Evolutionary conservation across 169 alveolate species (phyloP).

Genomic region (Perkinsus chesapeaki): DNA sequence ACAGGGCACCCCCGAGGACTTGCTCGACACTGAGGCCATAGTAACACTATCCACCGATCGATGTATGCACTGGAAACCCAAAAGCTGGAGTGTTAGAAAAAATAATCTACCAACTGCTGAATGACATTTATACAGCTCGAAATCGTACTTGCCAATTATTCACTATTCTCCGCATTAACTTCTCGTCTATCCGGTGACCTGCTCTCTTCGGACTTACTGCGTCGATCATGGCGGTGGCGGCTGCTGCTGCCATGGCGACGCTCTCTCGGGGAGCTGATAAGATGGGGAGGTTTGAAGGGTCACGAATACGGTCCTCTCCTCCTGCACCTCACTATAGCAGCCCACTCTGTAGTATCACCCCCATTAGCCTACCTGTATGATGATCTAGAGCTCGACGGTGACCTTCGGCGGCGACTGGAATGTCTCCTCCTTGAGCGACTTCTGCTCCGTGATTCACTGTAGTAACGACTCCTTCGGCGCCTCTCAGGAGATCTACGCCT

Average conservation of each 20-base stretch:
- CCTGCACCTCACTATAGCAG: too few species aligned
- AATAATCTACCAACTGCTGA: background rate
- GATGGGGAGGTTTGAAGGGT: background rate
- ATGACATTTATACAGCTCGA: background rate
- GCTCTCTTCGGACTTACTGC: background rate
- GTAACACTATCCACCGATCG: background rate
- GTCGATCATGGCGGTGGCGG: background rate
- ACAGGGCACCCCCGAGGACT: background rate
- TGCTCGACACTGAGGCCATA: background rate
- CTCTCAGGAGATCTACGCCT: background rate
- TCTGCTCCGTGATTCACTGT: background rate
- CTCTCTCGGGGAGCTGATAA: background rate
- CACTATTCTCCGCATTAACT: background rate
- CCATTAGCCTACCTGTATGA: background rate
- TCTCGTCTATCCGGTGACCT: background rate
- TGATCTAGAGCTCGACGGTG: background rate
- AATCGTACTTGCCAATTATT: background rate
- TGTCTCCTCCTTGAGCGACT: background rate
- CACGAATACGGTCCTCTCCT: too few species aligned
- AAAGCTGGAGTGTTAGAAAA: background rate
- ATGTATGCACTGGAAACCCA: background rate
- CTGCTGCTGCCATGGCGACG: background rate
- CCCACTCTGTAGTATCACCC: too few species aligned
- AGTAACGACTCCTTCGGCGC: background rate
- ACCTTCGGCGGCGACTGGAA: background rate